Evolutionary conservation across 345 rosid genomes (phyloP), one percentile per base, ranked within the genome.

Genomic region (Gossypioides kirkii): DNA sequence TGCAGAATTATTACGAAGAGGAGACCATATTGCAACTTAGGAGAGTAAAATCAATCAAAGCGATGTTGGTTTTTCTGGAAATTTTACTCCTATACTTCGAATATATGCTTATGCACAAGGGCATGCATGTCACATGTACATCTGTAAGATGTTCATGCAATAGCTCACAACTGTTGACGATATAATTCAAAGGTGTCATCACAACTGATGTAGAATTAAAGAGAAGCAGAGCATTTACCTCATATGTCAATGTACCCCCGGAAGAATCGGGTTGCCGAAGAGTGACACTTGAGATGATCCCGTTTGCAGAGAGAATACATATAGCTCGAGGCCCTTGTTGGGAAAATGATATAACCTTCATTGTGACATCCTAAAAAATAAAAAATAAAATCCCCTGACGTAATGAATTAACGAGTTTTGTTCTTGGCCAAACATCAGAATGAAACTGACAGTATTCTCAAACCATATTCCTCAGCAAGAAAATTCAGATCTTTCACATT

Each of bases 311-410:
- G 69, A 95, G 84, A 73, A 95, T 83, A 62, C 99, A 95, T 69
- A 95, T 88, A 10, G 97, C 85, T 66, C 97, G 88, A 77, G 99
- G 97, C 76, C 99, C 98, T 95, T 91, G 97, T 82, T 95, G 99
- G 54, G 96, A 95, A 84, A 95, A 95, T 47, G 99, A 92, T 73
- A 95, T 95, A 77, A 95, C 83, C 90, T 95, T 95, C 93, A 86
- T 93, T 1, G 94, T 93, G 32, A 95, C 89, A 60, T 95, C 99
- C 99, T 95, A 79, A 20, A 77, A 53, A 55, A 47, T 28, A 60
- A 70, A 75, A 68, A 46, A n/a, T 3, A 53, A 62, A 78, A 47
- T 66, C 47, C 68, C n/a, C 3, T 32, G 3, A 25, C 25, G 16
- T 25, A 70, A n/a, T 28, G 22, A 70, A 43, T 6, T 42, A 60